phyloP scores from a whole-genome alignment of 2,329 filamentous ascomycete species.

The Grosmannia huntii region DNA sequence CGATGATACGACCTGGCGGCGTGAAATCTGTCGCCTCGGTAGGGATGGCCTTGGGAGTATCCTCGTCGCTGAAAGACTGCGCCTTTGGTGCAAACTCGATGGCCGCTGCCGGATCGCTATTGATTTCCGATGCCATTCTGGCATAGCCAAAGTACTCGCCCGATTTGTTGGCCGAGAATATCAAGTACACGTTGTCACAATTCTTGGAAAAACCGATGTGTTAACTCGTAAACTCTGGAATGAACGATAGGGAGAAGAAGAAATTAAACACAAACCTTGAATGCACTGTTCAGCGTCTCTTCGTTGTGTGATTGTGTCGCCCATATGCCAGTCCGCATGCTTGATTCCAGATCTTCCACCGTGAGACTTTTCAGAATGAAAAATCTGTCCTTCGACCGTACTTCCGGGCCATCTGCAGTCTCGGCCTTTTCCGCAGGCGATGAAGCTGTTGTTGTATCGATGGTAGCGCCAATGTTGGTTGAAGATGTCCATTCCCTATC shows the following conservation, averaged over 20 bases:
- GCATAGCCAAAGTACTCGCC: slow-evolving; percentile 96
- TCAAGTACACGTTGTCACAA: slow-evolving; percentile 73
- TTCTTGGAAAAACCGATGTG: slow-evolving; percentile 33
- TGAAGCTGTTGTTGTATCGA: neutral
- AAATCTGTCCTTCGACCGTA: slow-evolving; percentile 52
- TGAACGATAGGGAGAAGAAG: neutral
- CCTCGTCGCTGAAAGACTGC: slow-evolving; percentile 44
- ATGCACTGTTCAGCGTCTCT: slow-evolving; percentile 67
- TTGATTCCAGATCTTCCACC: slow-evolving; percentile 76
- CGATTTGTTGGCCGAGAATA: slow-evolving; percentile 96
- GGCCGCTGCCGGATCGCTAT: slow-evolving; percentile 57
- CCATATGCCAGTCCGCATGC: slow-evolving; percentile 81
- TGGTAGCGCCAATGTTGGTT: slow-evolving; percentile 1
- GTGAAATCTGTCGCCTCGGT: slow-evolving; percentile 68
- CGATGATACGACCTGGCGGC: slow-evolving; percentile 76
- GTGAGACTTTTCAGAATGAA: slow-evolving; percentile 93
- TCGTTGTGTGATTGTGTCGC: slow-evolving; percentile 94
- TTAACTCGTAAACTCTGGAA: neutral
- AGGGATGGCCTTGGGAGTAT: slow-evolving; percentile 65
- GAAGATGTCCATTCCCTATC: neutral
- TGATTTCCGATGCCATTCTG: slow-evolving; percentile 75
- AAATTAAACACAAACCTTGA: slow-evolving; percentile 44
- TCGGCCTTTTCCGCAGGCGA: neutral
- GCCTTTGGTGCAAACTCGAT: slow-evolving; percentile 57
- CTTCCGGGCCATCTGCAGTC: neutral